These are phyloP conservation scores for Pseudogymnoascus sp. DNA, from an alignment of 2,329 filamentous ascomycete species.

Conservation along the genomic window DNA sequence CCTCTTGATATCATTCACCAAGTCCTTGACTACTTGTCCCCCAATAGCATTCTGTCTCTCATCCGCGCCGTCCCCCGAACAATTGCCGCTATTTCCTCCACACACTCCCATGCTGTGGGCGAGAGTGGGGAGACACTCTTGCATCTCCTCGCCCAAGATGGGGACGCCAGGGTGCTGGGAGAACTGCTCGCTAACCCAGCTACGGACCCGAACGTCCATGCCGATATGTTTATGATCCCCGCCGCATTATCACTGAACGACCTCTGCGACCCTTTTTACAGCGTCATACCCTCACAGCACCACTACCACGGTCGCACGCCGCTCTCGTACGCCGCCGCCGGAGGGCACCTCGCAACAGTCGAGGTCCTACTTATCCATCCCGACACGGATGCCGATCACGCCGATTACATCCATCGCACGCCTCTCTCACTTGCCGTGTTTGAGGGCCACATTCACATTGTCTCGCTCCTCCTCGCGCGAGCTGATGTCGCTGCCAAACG, in stretches of 20 bases:
- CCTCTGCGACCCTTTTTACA: not conserved
- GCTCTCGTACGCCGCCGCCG: not conserved
- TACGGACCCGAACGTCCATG: no score
- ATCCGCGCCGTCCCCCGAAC: not conserved
- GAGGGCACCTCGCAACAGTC: not conserved
- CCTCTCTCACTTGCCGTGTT: not conserved
- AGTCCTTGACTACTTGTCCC: no score
- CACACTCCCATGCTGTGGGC: not conserved
- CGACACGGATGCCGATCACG: not conserved
- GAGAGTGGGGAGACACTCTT: not conserved
- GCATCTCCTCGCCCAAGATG: not conserved
- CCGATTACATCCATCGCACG: not conserved
- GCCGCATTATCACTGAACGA: not conserved
- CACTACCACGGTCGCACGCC: not conserved
- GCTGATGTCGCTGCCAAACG: not conserved
- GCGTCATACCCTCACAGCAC: not conserved
- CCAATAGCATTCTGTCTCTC: not conserved
- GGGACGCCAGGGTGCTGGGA: not conserved
- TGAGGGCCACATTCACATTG: not conserved
- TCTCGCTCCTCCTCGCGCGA: not conserved
- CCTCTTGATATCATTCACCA: no score
- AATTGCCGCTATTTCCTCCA: not conserved
- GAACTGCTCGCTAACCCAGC: no score
- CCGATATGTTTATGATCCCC: no score
- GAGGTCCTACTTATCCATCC: not conserved